Base-by-base conservation (phyloP, 2,329 filamentous ascomycete genomes). In the Xylaria sp. region DNA sequence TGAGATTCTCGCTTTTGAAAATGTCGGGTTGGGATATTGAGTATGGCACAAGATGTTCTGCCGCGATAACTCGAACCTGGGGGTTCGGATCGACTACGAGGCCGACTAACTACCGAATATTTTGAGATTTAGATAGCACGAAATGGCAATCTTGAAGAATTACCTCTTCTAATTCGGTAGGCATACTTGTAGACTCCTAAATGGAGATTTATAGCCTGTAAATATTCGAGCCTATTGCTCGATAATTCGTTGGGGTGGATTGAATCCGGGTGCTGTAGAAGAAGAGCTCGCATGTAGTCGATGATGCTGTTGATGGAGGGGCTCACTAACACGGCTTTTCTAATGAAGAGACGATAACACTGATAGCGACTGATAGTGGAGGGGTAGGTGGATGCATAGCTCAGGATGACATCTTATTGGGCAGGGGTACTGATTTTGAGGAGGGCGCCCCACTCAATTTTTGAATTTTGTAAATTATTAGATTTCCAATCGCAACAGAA, bases 71-170 rank as follows among this genome's bases (percentile, higher is more conserved):
- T 73, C 96, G 89, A 71, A 98, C 93, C 78, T 97, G 92, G 47
- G 93, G 93, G 78, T 96, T 97, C 67, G 92, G 92, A 81, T 97
- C 91, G 79, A 92, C 91, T 66, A 98, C 92, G 81, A 98, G 97
- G 78, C 94, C 93, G 68, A 97, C 93, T 61, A 97, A 89, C 93
- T 97, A 73, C 33, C 29, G 50, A n/a, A 49, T 36, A 62, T 60
- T 33, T 27, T 63, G 27, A 69, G 67, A 57, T 60, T 69, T 10
- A 60, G 57, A 55, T 36, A 13, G 25, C 7, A 6, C 45, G 17
- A 49, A 5, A 63, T 49, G 31, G 56, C 9, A 61, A 69, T 17
- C 22, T 66, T 27, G 27, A 31, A 7, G 25, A 38, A n/a, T 31
- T 39, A 49, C 91, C 81, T 94, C 91, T 82, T 93, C 90, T 50